Conservation (phyloP, 164 flowering plant species). For the Magnolia officinalis region DNA sequence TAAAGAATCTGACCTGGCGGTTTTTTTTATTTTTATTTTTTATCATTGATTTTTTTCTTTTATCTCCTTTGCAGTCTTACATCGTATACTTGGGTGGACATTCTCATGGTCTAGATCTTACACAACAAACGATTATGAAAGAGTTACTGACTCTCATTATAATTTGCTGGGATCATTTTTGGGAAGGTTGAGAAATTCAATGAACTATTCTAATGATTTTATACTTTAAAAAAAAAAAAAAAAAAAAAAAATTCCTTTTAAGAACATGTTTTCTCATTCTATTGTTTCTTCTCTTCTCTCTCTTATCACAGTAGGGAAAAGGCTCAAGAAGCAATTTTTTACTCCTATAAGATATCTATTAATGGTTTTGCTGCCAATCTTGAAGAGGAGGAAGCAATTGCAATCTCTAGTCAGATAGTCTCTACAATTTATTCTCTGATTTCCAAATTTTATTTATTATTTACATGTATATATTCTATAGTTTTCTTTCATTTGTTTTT, state of each 20-base stretch:
- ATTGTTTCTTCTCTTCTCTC: not conserved
- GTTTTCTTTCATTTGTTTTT: not conserved
- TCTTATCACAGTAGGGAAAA: slow-evolving; percentile 22
- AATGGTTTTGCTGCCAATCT: slow-evolving; percentile 70
- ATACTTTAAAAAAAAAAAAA: not conserved
- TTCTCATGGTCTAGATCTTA: slow-evolving; percentile 28
- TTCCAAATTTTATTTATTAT: too few relatives aligned
- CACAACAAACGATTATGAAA: slow-evolving; percentile 26
- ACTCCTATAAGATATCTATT: slow-evolving; percentile 51
- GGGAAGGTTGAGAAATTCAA: slow-evolving; percentile 35
- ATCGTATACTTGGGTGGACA: slow-evolving; percentile 63
- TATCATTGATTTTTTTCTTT: too few relatives aligned
- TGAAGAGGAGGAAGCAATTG: slow-evolving; percentile 59
- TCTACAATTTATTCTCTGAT: not conserved
- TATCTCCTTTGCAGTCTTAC: slow-evolving; percentile 35
- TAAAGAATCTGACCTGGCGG: too few relatives aligned
- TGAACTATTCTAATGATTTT: not conserved
- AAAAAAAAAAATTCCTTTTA: too few relatives aligned
- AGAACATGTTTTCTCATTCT: not conserved
- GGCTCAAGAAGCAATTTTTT: slow-evolving; percentile 47
- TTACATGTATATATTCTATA: not conserved
- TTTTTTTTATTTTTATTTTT: too few relatives aligned
- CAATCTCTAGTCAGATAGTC: slow-evolving; percentile 38
- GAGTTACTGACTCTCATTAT: slow-evolving; percentile 41
- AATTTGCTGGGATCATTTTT: slow-evolving; percentile 40